These are phyloP conservation scores for Chamaecyparis obtusa DNA, from an alignment of 75 land plant species.

Conservation along the genomic window DNA sequence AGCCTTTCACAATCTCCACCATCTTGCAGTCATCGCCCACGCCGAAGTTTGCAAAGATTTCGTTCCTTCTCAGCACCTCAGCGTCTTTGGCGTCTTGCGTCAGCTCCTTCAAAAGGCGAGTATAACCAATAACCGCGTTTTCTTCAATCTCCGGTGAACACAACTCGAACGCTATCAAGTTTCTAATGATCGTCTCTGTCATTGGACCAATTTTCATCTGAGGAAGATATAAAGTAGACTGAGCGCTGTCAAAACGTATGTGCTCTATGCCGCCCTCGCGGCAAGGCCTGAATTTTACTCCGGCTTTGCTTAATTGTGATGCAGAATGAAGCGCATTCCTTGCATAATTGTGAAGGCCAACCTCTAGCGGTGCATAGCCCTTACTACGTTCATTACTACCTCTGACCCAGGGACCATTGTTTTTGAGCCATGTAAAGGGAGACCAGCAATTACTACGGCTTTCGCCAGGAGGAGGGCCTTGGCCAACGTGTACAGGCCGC, in stretches of 20 bases:
- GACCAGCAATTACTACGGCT: too few relatives aligned
- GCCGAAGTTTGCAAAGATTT: conserved; percentile 53
- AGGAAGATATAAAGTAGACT: conserved; percentile 28
- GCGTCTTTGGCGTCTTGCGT: conserved; percentile 51
- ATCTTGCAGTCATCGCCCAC: conserved; percentile 57
- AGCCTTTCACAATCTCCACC: conserved; percentile 44
- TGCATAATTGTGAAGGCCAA: too few relatives aligned
- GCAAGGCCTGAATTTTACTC: conserved; percentile 36
- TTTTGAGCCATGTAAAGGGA: too few relatives aligned
- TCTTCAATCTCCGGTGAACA: conserved; percentile 30
- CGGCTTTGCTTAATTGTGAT: conserved; percentile 41
- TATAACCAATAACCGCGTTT: conserved; percentile 42
- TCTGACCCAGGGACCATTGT: too few relatives aligned
- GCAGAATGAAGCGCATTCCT: conserved; percentile 32
- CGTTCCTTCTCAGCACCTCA: conserved; percentile 38
- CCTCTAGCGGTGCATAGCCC: too few relatives aligned
- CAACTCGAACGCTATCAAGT: conserved; percentile 63
- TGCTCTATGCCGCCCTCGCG: conserved; percentile 41
- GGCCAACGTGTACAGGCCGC: too few relatives aligned
- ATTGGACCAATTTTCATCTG: conserved; percentile 29
- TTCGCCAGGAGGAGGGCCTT: too few relatives aligned
- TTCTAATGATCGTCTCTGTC: conserved; percentile 52
- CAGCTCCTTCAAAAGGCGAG: conserved; percentile 59
- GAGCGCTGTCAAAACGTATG: conserved; percentile 28
- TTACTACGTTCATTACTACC: too few relatives aligned